A percentile compares a stretch with the other conserved stretches of the same genome.
Conservation (phyloP, 192 early-diverging fungal species). For the Umbelopsis vinacea region DNA sequence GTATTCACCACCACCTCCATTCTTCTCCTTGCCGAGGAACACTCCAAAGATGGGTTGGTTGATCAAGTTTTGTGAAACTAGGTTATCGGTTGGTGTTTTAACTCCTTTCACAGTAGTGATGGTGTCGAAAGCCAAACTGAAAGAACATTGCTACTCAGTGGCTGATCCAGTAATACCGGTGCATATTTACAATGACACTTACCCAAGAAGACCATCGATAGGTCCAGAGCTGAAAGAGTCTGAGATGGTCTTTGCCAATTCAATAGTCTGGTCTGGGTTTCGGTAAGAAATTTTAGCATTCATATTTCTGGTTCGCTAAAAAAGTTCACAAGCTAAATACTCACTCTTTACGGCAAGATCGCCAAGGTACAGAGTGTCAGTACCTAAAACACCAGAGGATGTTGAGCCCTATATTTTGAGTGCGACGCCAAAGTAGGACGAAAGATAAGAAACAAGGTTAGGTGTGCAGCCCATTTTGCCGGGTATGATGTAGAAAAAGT, state of each 20-base stretch:
- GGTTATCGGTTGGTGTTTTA: slow-evolving; percentile 56
- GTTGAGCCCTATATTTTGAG: slow-evolving; percentile 9
- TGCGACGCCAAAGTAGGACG: neutral
- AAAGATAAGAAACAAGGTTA: neutral
- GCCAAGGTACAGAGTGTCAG: slow-evolving; percentile 35
- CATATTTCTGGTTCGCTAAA: neutral
- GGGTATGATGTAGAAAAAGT: neutral
- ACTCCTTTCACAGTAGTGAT: slow-evolving; percentile 33
- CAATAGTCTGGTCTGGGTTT: slow-evolving; percentile 28
- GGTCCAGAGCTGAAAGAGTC: slow-evolving; percentile 15
- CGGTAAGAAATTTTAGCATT: neutral
- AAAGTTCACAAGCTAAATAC: neutral
- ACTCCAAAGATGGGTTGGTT: slow-evolving; percentile 73
- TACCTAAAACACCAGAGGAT: slow-evolving; percentile 30
- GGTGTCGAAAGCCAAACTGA: slow-evolving; percentile 35
- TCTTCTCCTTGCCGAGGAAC: slow-evolving; percentile 58
- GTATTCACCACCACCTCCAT: slow-evolving; percentile 43
- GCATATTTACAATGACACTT: neutral
- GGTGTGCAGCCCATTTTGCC: too few relatives aligned
- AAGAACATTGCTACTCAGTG: neutral
- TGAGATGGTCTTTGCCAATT: slow-evolving; percentile 33
- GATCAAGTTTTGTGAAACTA: slow-evolving; percentile 57
- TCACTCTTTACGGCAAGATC: slow-evolving; percentile 34
- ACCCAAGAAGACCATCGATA: slow-evolving; percentile 35
- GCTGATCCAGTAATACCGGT: neutral